A percentile compares a stretch with the other conserved stretches of the same genome.
Evolutionary conservation across 768 basidiomycete species (phyloP).

Genomic region (Candolleomyces eurysporus): DNA sequence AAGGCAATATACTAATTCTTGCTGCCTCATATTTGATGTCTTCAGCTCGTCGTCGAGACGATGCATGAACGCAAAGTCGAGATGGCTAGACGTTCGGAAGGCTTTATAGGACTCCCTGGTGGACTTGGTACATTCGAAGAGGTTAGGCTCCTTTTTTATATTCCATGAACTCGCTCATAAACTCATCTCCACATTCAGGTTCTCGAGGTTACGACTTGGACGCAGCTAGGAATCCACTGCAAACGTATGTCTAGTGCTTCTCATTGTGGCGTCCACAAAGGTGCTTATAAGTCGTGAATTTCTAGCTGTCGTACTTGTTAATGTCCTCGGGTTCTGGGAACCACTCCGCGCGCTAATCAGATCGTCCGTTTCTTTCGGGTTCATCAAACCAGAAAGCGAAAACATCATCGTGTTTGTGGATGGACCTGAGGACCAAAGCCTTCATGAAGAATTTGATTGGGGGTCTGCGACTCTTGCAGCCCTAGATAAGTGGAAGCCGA

Average conservation of each 20-base stretch:
- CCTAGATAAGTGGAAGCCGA: conserved; percentile 56
- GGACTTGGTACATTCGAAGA: conserved; percentile 97
- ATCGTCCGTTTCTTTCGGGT: conserved; percentile 65
- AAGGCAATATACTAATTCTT: background rate
- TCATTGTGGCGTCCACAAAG: background rate
- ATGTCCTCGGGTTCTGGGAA: conserved; percentile 81
- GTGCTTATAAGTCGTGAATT: background rate
- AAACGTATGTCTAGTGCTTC: conserved; percentile 57
- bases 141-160: conserved; percentile 33
- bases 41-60: conserved; percentile 66
- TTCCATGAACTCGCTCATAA: conserved; percentile 2
- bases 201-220: conserved; percentile 95
- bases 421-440: conserved; percentile 50
- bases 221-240: conserved; percentile 82
- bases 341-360: conserved; percentile 76
- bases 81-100: conserved; percentile 80
- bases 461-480: conserved; percentile 66
- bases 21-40: background rate
- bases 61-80: conserved; percentile 91
- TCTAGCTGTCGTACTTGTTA: conserved; percentile 80
- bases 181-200: conserved; percentile 39
- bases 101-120: conserved; percentile 88
- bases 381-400: conserved; percentile 65
- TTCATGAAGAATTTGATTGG: conserved; percentile 74
- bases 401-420: conserved; percentile 73